Percentiles rank a stretch among this genome's conserved stretches.
phyloP scores from a whole-genome alignment of 805 yeast species.

The Myxozyma neotropica region DNA sequence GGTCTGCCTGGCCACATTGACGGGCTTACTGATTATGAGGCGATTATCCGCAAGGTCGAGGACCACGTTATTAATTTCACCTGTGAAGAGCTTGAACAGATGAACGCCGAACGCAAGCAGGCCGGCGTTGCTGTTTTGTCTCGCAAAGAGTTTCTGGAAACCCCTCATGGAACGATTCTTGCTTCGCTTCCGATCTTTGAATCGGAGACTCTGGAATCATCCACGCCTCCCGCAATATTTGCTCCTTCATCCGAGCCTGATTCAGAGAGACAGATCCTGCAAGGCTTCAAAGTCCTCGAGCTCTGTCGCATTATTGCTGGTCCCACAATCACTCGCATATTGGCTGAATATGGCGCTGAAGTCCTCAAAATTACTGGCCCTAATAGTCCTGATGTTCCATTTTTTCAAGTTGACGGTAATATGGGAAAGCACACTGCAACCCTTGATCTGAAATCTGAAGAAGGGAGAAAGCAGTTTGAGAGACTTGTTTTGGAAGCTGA shows the following conservation, averaged over 20 bases:
- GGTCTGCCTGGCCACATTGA: conserved; percentile 41
- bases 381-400: conserved; percentile 43
- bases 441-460: conserved; percentile 40
- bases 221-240: conserved; percentile 40
- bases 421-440: conserved; percentile 44
- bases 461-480: conserved; percentile 41
- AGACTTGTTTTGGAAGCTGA: conserved; percentile 43
- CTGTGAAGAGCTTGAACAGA: conserved; percentile 40
- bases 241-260: conserved; percentile 13
- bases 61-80: conserved; percentile 32
- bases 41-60: conserved; percentile 35
- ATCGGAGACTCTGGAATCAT: conserved; percentile 36
- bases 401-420: conserved; percentile 45
- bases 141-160: conserved; percentile 39
- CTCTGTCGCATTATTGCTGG: conserved; percentile 45
- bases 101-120: conserved; percentile 41
- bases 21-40: conserved; percentile 38
- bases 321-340: conserved; percentile 43
- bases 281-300: conserved; percentile 44
- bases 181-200: conserved; percentile 32
- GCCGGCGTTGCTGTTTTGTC: conserved; percentile 44
- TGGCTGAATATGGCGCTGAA: conserved; percentile 45
- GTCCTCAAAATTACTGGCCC: conserved; percentile 42
- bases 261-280: conserved; percentile 36
- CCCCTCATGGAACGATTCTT: conserved; percentile 42